Percentiles rank a stretch among this genome's conserved stretches.
Evolutionary conservation across 2,329 filamentous ascomycete genomes (phyloP).

Genomic region (Fusarium haematococcum): DNA sequence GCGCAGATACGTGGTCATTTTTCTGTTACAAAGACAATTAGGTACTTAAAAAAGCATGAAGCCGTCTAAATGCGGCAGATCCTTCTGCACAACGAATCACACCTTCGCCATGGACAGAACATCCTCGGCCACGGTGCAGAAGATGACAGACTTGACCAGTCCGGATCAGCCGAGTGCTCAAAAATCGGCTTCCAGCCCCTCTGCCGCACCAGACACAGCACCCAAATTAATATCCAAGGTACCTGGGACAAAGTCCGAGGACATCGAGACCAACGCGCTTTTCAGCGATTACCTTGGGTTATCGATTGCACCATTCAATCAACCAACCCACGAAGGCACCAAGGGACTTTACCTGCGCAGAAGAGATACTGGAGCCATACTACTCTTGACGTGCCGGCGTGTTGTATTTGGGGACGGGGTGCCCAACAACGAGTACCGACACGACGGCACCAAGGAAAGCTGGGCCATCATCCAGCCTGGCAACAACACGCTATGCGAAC

Average conservation of each 20-base stretch:
- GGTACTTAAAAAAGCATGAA: too few species aligned
- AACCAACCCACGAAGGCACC: constrained; percentile 31
- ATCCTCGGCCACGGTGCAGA: background rate
- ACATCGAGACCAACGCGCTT: background rate
- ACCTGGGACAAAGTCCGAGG: background rate
- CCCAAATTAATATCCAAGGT: background rate
- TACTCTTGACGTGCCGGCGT: constrained; percentile 24
- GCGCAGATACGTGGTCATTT: too few species aligned
- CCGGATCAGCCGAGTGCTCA: background rate
- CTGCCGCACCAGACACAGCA: background rate
- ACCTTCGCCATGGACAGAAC: background rate
- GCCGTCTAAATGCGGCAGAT: too few species aligned
- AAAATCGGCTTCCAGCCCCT: background rate
- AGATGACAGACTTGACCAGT: background rate
- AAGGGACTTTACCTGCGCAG: background rate
- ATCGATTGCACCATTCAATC: constrained; percentile 15
- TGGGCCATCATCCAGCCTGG: background rate
- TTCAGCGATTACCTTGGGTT: background rate
- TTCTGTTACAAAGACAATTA: too few species aligned
- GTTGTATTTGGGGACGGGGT: constrained; percentile 6
- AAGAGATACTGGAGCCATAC: constrained; percentile 2
- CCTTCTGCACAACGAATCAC: background rate
- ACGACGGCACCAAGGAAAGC: background rate
- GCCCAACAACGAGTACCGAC: background rate
- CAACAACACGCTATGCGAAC: background rate